Base-by-base conservation (phyloP, 2,329 filamentous ascomycete species). In the Aspergillus flavus region DNA sequence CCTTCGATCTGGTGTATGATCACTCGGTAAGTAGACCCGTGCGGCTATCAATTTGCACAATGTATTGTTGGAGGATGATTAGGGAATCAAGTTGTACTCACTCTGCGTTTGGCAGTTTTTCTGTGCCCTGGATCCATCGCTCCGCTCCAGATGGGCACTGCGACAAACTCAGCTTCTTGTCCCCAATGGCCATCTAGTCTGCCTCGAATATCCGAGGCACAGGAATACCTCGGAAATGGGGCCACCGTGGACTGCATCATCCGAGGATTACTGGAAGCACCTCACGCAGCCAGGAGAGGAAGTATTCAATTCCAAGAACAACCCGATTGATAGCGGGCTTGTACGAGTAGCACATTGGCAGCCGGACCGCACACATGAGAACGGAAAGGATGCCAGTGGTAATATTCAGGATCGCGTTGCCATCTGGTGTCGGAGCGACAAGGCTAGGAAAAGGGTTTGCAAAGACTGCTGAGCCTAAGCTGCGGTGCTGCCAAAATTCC, bases 1-100 rank as follows among this genome's bases (percentile, higher is more conserved):
- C 14, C 19, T 61, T 61, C 19, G 53, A 61, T n/a, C 23, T 61
- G 4, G 34, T 61, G 21, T 61, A 57, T 26, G 59, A 61, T 39
- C 56, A 61, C 41, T 57, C 59, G 3, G 59, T 57, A 43, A 41
- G 59, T 46, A 5, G 36, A 19, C 16, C 36, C 36, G 3, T 19
- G 4, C 36, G 36, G 36, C 36, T 9, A 41, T 41, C 12, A 5
- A 28, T 43, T 16, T 28, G 21, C 14, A 28, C 14, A 28, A 26
- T 57, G 26, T 36, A 23, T 39, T 53, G 14, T n/a, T 53, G 23
- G 6, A 45, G 9, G 7, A n/a, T n/a, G 43, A 4, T 45, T 5
- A 28, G 23, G 26, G 12, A 9, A 26, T 10, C 16, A 19, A 41
- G 6, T 6, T 41, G 39, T 41, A 6, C 21, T 48, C 45, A 48